Evolutionary conservation across 2,329 filamentous ascomycete species (phyloP), one percentile per base, ranked within the genome.

Genomic region (Ophiostoma angusticollis): DNA sequence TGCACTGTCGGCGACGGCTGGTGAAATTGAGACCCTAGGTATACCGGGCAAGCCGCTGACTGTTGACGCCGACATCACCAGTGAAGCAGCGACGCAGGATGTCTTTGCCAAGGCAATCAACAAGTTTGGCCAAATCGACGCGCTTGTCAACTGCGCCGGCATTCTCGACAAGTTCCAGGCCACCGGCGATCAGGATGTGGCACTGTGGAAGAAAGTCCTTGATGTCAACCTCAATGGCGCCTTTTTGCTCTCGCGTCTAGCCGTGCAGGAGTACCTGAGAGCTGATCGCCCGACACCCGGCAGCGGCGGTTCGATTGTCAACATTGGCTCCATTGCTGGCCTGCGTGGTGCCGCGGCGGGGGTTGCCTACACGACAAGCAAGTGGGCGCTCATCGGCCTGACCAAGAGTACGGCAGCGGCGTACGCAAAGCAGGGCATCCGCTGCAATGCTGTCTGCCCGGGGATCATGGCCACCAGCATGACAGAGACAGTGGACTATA

Each of bases 91-190:
- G 6, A 56, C 58, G 12, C 41, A 53, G 30, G 21, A 37, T 7
- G 52, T 61, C 25, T 45, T 61, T 30, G 46, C 44, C 22, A 45
- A 43, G 16, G 45, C 54, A 45, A 47, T 59, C 51, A 40, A 50
- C 31, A 47, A 49, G 30, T 55, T 55, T 35, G 54, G 52, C 35
- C 47, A 51, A 22, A 40, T 73, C 14, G 72, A 78, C 52, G 58
- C 74, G n/a, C 57, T 78, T 5, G 54, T 76, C 49, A 74, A 74
- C 55, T 72, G 70, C 44, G 71, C 71, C 9, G 73, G 66, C 17
- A 60, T 76, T 40, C 68, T 72, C 58, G 73, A 77, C 49, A 58
- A 55, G 21, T 72, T 76, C 46, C 64, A 70, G 31, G 64, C 69
- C 0, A 67, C 66, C 0, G 72, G 65, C 13, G 58, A 60, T 7